Percentiles rank a stretch among this genome's conserved stretches.
Conservation (phyloP, 2,329 filamentous ascomycete genomes). For the Aureobasidium sp. region DNA sequence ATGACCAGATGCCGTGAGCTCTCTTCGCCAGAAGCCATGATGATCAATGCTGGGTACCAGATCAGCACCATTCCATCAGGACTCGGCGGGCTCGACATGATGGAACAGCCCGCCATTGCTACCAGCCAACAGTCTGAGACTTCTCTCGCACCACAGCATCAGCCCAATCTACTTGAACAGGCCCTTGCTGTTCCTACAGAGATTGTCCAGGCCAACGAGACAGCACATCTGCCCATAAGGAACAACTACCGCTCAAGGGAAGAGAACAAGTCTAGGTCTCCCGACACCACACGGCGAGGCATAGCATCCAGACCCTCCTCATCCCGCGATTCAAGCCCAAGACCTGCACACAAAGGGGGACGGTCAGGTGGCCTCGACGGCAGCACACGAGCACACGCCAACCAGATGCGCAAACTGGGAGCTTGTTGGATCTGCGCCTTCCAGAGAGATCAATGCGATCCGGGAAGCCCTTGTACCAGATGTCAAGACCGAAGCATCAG, state of each 20-base stretch:
- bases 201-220: neutral
- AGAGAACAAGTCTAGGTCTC: neutral
- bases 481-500: slow-evolving; percentile 28
- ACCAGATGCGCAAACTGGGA: slow-evolving; percentile 37
- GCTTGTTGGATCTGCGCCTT: slow-evolving; percentile 42
- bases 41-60: neutral
- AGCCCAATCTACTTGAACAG: neutral
- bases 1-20: neutral
- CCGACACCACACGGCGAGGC: neutral
- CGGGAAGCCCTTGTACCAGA: slow-evolving; percentile 22
- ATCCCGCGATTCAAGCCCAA: neutral
- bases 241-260: neutral
- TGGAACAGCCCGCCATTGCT: neutral
- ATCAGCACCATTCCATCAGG: neutral
- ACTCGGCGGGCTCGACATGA: neutral
- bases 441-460: slow-evolving; percentile 30
- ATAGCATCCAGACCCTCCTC: neutral
- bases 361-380: slow-evolving; percentile 28
- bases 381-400: slow-evolving; percentile 32
- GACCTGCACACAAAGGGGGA: neutral
- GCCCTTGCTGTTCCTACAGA: neutral
- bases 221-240: neutral
- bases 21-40: neutral
- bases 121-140: neutral
- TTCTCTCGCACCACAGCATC: neutral